A percentile compares a stretch with the other conserved stretches of the same genome.
phyloP scores from a whole-genome alignment of 1,284 basidiomycete species.

The Malassezia caprae region DNA sequence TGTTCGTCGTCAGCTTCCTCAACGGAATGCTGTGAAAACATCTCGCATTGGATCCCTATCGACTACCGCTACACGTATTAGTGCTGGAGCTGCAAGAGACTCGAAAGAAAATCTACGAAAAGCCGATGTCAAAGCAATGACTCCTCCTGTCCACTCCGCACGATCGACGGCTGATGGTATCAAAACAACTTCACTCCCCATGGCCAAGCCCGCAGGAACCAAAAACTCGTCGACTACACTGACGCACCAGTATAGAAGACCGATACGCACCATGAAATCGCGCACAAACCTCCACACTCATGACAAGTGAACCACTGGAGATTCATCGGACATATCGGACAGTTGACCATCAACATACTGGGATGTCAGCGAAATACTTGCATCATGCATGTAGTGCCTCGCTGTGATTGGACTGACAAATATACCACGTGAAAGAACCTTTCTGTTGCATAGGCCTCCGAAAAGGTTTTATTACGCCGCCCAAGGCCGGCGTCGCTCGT shows the following conservation, averaged over 20 bases:
- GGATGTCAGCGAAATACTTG: not conserved
- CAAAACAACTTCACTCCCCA: not conserved
- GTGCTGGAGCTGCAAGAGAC: not conserved
- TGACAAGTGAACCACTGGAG: not conserved
- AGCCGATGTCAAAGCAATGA: not conserved
- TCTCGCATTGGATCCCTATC: slow-evolving; percentile 7
- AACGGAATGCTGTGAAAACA: slow-evolving; percentile 1
- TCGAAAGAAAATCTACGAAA: not conserved
- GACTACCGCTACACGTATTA: not conserved
- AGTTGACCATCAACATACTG: not conserved
- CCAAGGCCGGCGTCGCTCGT: not conserved
- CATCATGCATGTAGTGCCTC: not conserved
- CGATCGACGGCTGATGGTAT: not conserved
- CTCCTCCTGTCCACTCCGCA: not conserved
- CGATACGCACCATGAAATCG: not conserved
- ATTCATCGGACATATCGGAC: not conserved
- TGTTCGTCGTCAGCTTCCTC: slow-evolving; percentile 8
- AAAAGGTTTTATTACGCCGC: not conserved
- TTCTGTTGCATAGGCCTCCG: not conserved
- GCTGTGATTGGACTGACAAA: not conserved
- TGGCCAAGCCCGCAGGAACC: not conserved
- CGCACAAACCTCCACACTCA: not conserved
- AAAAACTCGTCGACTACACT: not conserved
- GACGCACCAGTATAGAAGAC: not conserved
- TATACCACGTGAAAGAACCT: not conserved